phyloP scores from a whole-genome alignment of 371 early-diverging fungal genomes.

The Syncephalis plumigaleata region DNA sequence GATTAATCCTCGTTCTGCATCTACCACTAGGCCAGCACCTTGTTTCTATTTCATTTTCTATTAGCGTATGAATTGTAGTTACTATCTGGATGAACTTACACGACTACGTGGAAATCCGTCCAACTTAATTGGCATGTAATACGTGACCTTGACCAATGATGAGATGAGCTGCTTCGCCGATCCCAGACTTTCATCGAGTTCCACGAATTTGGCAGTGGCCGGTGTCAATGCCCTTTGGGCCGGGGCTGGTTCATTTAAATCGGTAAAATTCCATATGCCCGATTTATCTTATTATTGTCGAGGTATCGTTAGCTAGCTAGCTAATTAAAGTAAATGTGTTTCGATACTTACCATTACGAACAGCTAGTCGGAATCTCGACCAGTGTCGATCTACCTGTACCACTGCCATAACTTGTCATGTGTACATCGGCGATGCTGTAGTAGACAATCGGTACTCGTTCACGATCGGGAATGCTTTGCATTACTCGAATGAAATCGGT shows the following conservation, averaged over 20 bases:
- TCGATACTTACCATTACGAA: conserved; percentile 56
- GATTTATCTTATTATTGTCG: too few relatives aligned
- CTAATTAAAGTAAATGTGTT: too few relatives aligned
- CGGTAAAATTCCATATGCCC: conserved; percentile 45
- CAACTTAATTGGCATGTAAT: conserved; percentile 41
- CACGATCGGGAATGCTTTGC: conserved; percentile 51
- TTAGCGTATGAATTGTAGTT: too few relatives aligned
- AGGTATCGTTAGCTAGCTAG: too few relatives aligned
- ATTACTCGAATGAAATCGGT: conserved; percentile 62
- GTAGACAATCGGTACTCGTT: conserved; percentile 60
- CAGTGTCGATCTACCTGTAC: conserved; percentile 66
- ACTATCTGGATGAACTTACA: conserved; percentile 11
- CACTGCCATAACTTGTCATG: conserved; percentile 44
- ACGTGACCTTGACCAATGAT: conserved; percentile 41
- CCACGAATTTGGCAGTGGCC: conserved; percentile 28
- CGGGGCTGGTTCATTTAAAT: conserved; percentile 24
- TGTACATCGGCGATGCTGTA: conserved; percentile 68
- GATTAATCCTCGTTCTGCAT: conserved; percentile 47
- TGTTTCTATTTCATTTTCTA: conserved; percentile 17
- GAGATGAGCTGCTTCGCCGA: conserved; percentile 37
- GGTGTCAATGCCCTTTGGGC: conserved; percentile 27
- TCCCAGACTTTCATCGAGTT: conserved; percentile 31
- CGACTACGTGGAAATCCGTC: conserved; percentile 46
- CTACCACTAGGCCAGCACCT: conserved; percentile 59
- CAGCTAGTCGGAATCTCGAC: conserved; percentile 54